Evolutionary conservation across 257 asterid genomes (phyloP).

Genomic region (Solanum appendiculatum): DNA sequence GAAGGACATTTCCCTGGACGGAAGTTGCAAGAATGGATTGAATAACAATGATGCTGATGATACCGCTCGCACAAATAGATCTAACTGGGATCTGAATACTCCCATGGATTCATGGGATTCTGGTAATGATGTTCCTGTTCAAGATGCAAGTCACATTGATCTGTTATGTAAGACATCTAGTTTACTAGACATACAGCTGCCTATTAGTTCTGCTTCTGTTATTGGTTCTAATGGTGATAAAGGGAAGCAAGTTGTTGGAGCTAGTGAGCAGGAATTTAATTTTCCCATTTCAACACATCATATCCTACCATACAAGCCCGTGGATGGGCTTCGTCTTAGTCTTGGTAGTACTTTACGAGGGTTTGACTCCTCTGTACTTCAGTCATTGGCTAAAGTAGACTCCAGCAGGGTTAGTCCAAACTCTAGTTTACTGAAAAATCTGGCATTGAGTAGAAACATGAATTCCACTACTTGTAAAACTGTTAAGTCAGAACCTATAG

Average conservation of each 20-base stretch:
- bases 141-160: conserved; percentile 12
- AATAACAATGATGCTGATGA: conserved; percentile 12
- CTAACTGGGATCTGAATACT: conserved; percentile 85
- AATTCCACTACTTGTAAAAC: conserved; percentile 11
- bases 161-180: conserved; percentile 11
- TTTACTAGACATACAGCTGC: conserved; percentile 6
- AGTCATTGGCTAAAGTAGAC: conserved; percentile 12
- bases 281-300: conserved; percentile 14
- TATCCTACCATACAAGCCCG: conserved; percentile 20
- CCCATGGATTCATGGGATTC: conserved; percentile 90
- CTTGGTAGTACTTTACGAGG: conserved; percentile 35
- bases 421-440: conserved; percentile 15
- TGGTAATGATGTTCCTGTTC: conserved; percentile 18
- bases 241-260: conserved; percentile 31
- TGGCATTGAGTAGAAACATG: conserved; percentile 9
- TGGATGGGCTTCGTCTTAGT: conserved; percentile 56
- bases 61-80: conserved; percentile 29
- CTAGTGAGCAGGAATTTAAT: conserved; percentile 17
- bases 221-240: conserved; percentile 19
- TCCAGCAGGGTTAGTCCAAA: conserved; percentile 9
- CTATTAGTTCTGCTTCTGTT: conserved; percentile 11
- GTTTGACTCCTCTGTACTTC: conserved; percentile 13
- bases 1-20: conserved; percentile 8
- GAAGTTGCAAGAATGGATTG: conserved; percentile 5
- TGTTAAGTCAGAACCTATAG: conserved; percentile 66